Percentiles rank a stretch among this genome's conserved stretches.
These are phyloP conservation scores for Amylocarpus encephaloides DNA, from an alignment of 2,329 filamentous ascomycete species.

Conservation along the genomic window DNA sequence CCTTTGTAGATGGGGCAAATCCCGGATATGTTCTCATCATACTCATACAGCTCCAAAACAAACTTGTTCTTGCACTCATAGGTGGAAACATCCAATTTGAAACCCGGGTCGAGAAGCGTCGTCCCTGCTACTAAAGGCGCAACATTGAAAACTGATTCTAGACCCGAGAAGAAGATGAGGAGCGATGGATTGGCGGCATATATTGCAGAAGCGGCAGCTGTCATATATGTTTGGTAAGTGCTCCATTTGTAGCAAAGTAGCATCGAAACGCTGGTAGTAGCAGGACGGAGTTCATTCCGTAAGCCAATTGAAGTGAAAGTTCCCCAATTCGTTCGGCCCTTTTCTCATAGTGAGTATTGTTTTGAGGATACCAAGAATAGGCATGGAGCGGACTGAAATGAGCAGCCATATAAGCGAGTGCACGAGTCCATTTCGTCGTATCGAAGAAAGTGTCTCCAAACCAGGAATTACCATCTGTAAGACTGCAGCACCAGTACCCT, in stretches of 20 bases:
- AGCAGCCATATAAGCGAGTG: conserved; percentile 52
- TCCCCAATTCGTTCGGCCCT: conserved; percentile 20
- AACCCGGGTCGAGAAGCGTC: conserved; percentile 11
- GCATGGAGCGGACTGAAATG: conserved; percentile 38
- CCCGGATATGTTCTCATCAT: conserved; percentile 27
- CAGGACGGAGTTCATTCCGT: conserved; percentile 36
- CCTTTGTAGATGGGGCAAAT: conserved; percentile 28
- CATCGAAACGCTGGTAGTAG: conserved; percentile 14
- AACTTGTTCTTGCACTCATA: conserved; percentile 39
- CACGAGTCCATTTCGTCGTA: conserved; percentile 53
- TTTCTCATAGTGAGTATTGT: not conserved
- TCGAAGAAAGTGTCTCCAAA: conserved; percentile 56
- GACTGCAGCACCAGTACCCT: conserved; percentile 52
- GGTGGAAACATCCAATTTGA: conserved; percentile 32
- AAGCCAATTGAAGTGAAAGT: conserved; percentile 25
- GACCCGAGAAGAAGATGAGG: conserved; percentile 42
- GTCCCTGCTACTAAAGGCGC: conserved; percentile 13
- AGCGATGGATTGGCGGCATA: conserved; percentile 38
- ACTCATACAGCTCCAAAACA: conserved; percentile 44
- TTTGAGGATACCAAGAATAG: too few relatives aligned
- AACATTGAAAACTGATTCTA: conserved; percentile 37
- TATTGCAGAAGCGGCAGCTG: conserved; percentile 36
- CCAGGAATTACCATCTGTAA: conserved; percentile 51
- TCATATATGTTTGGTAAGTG: conserved; percentile 40
- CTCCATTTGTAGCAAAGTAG: conserved; percentile 38